Evolutionary conservation across 108 stramenopile genomes (phyloP), one percentile per base, ranked within the genome.

Genomic region (Nitzschia sp.): DNA sequence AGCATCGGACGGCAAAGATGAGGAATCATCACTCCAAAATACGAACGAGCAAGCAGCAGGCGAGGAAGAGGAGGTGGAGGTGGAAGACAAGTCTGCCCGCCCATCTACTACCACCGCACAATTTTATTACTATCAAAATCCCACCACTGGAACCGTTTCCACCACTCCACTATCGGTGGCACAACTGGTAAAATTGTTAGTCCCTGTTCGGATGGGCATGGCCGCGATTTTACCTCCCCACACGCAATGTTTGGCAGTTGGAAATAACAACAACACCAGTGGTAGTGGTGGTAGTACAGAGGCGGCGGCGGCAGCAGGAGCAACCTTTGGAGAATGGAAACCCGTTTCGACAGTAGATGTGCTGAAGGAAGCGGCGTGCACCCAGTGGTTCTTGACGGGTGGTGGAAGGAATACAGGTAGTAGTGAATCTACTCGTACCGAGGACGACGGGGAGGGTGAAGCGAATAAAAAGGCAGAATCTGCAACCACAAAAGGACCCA

Each of bases 161-260:
- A 48, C 69, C 0, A 50, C 80, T 0, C 75, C 81, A 0, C 69
- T 85, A 45, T 82, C 83, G 0, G 16, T 78, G 16, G 71, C 78
- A 17, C 91, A 92, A 68, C 58, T 92, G 19, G 81, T 84, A 66
- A 66, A 75, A 25, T 76, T 92, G 25, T 23, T 92, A 1, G 84
- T 85, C 41, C 86, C 85, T 17, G 58, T 68, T 15, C 53, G 75
- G 25, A 68, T 69, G 28, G 75, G 75, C 1, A 28, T 72, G 38
- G 46, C 44, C 21, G 45, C 78, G 2, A 66, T 78, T 34, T 61
- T 85, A 1, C 67, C 83, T 23, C 66, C 79, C 1, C 76, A 71
- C 16, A 75, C 73, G 2, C 66, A 66, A 17, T 75, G 73, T 52
- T 28, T 75, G 52, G 19, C 27, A 23, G 52, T 75, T 1, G n/a